phyloP scores from a whole-genome alignment of 1,284 basidiomycete genomes.

The Porodaedalea pini region DNA sequence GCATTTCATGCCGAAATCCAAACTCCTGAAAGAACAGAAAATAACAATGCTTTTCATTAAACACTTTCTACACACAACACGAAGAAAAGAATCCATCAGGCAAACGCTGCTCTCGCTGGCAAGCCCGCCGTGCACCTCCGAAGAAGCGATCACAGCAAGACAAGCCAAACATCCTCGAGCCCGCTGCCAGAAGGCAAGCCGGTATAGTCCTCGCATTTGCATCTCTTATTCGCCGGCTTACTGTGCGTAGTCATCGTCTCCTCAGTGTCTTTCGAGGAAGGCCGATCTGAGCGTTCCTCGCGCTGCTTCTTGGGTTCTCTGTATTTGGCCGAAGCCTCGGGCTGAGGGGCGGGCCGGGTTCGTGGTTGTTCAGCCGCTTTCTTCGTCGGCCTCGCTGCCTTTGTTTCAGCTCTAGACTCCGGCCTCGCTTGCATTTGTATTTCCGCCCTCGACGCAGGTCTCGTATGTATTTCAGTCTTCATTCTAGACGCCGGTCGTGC shows the following conservation, averaged over 20 bases:
- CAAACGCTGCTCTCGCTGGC: constrained; percentile 67
- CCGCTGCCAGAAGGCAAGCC: constrained; percentile 22
- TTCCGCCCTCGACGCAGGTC: background rate
- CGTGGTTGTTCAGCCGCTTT: no score
- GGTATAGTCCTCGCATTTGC: constrained; percentile 49
- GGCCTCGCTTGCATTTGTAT: background rate
- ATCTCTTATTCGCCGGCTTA: background rate
- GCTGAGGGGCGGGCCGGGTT: no score
- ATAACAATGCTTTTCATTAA: no score
- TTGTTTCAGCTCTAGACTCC: background rate
- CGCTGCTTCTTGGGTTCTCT: background rate
- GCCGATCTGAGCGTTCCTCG: background rate
- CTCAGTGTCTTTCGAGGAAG: background rate
- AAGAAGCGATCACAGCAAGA: constrained; percentile 34
- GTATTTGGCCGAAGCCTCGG: no score
- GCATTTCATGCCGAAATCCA: no score
- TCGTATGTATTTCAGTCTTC: background rate
- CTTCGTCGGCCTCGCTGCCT: background rate
- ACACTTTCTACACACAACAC: background rate
- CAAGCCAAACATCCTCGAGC: constrained; percentile 75
- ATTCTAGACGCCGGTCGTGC: background rate
- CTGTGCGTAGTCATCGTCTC: background rate
- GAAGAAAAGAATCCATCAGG: constrained; percentile 61
- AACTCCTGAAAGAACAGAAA: no score
- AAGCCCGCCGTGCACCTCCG: constrained; percentile 34